These are phyloP conservation scores for Asterochloris erici DNA, from an alignment of 139 green algal species.

Conservation along the genomic window DNA sequence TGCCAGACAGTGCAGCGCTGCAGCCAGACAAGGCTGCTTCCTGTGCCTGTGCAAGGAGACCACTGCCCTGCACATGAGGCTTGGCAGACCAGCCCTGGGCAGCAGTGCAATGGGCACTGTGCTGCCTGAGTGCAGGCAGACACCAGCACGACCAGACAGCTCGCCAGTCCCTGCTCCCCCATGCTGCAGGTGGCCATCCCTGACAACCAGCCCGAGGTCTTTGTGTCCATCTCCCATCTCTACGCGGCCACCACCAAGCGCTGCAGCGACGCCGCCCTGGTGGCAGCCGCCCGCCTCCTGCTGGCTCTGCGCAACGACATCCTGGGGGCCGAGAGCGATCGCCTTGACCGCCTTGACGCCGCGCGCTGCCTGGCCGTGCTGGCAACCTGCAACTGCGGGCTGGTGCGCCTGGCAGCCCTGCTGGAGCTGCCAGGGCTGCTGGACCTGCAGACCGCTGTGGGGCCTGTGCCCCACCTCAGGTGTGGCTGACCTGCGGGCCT, in stretches of 20 bases:
- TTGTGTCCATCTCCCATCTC: conserved; percentile 21
- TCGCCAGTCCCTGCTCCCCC: no score
- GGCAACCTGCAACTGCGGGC: conserved; percentile 12
- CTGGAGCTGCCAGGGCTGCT: conserved; percentile 17
- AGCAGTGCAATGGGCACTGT: no score
- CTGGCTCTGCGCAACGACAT: conserved; percentile 19
- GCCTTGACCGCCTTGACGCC: conserved; percentile 1
- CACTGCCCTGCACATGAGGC: no score
- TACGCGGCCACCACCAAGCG: conserved; percentile 11
- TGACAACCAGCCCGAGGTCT: conserved; percentile 22
- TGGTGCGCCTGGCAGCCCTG: conserved; percentile 20
- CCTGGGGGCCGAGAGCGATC: not conserved
- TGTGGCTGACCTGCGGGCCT: not conserved
- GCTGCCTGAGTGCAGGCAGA: no score
- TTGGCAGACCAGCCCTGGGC: no score
- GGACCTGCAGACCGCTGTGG: not conserved
- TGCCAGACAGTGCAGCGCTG: no score
- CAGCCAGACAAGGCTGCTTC: no score
- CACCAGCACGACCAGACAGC: no score
- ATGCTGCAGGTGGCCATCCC: conserved; percentile 3
- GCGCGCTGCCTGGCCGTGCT: conserved; percentile 30
- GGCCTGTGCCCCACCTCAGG: not conserved
- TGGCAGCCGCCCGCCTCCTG: conserved; percentile 11
- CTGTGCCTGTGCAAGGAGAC: no score
- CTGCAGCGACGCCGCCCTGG: conserved; percentile 2